Percentiles rank a stretch among this genome's conserved stretches.
Evolutionary conservation across 352 stramenopile genomes (phyloP).

Genomic region (Vaucheria bursata): DNA sequence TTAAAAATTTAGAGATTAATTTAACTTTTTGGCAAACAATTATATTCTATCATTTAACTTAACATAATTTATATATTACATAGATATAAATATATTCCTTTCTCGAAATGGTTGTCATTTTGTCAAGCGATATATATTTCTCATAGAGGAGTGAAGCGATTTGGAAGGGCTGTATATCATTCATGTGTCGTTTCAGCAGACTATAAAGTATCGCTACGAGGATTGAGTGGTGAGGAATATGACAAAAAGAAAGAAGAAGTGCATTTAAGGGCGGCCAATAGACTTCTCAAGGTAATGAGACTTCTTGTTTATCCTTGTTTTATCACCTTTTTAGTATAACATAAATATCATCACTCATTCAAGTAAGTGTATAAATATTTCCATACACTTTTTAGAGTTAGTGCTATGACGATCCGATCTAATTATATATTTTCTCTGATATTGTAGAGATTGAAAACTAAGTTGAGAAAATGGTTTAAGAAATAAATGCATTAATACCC

Average conservation of each 20-base stretch:
- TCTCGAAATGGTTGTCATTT: too few relatives aligned
- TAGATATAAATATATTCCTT: too few relatives aligned
- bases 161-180: conserved; percentile 10
- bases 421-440: not conserved
- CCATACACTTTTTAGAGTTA: not conserved
- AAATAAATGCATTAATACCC: too few relatives aligned
- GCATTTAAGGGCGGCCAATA: conserved; percentile 4
- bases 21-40: too few relatives aligned
- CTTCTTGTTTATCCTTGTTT: not conserved
- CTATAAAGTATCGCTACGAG: conserved; percentile 6
- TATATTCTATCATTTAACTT: too few relatives aligned
- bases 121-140: too few relatives aligned
- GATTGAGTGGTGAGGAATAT: not conserved
- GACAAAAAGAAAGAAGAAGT: conserved; percentile 5
- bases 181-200: not conserved
- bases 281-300: not conserved
- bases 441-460: not conserved
- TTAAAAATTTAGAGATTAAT: too few relatives aligned
- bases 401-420: not conserved
- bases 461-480: not conserved
- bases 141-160: not conserved
- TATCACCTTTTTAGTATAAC: not conserved
- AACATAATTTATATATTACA: too few relatives aligned
- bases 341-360: not conserved
- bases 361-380: not conserved